These are phyloP conservation scores for Tulasnella calospora DNA, from an alignment of 768 basidiomycete genomes.

Conservation along the genomic window DNA sequence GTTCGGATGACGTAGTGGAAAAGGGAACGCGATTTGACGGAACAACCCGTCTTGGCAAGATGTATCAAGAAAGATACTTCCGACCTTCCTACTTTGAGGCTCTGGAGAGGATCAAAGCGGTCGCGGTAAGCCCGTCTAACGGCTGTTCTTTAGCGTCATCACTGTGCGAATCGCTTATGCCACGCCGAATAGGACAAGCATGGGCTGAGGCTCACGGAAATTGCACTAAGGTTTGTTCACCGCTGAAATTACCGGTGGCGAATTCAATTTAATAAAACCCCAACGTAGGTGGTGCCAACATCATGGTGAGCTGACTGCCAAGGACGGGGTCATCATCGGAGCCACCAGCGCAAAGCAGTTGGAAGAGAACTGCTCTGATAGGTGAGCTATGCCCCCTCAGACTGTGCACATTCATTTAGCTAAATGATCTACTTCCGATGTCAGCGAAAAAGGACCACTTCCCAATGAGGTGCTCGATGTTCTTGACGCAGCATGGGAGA, in stretches of 20 bases:
- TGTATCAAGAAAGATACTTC: constrained; percentile 48
- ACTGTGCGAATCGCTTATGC: neutral
- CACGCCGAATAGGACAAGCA: constrained; percentile 41
- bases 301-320: constrained; percentile 45
- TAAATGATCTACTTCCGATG: neutral
- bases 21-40: constrained; percentile 45
- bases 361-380: constrained; percentile 44
- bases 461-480: constrained; percentile 27
- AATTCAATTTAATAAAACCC: neutral
- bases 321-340: constrained; percentile 49
- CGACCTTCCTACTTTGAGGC: constrained; percentile 41
- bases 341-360: constrained; percentile 47
- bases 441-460: constrained; percentile 27
- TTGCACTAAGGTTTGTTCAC: constrained; percentile 39
- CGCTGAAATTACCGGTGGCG: neutral
- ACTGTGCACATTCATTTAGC: neutral
- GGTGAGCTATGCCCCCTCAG: neutral
- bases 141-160: neutral
- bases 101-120: constrained; percentile 40
- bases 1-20: constrained; percentile 35
- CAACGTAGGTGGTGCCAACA: constrained; percentile 53
- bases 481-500: constrained; percentile 27
- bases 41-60: constrained; percentile 36
- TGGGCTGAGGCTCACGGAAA: constrained; percentile 47
- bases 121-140: constrained; percentile 38